Evolutionary conservation across 805 yeast species (phyloP).

Genomic region (Ogataea trehalophila): DNA sequence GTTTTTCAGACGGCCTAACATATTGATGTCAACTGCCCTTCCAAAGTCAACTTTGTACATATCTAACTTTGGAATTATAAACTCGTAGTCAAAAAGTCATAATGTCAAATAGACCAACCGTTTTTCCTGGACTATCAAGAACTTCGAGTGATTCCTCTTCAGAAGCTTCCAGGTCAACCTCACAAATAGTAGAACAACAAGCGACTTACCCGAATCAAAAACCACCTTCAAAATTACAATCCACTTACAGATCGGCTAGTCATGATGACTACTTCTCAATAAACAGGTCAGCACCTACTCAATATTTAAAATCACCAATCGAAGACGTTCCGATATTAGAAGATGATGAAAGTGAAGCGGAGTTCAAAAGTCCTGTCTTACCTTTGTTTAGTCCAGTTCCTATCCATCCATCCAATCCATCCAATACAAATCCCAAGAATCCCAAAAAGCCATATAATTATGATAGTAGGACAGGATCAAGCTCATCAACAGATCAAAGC

Average conservation of each 20-base stretch:
- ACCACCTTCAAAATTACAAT: not conserved
- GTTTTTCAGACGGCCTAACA: no score
- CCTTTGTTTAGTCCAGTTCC: slow-evolving; percentile 17
- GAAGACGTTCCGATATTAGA: slow-evolving; percentile 27
- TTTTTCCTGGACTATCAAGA: not conserved
- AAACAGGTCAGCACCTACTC: not conserved
- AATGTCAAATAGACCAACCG: not conserved
- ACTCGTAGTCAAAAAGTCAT: not conserved
- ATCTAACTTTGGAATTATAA: not conserved
- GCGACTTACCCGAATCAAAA: not conserved
- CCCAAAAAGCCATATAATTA: not conserved
- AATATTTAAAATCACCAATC: slow-evolving; percentile 10
- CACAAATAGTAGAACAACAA: not conserved
- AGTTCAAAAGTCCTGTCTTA: slow-evolving; percentile 20
- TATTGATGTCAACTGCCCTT: no score
- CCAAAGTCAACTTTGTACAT: no score
- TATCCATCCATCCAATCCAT: not conserved
- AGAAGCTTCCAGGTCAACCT: not conserved
- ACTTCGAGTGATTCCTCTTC: not conserved
- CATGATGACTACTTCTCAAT: slow-evolving; percentile 6
- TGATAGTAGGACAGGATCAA: not conserved
- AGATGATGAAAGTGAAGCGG: slow-evolving; percentile 28
- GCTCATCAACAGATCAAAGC: not conserved
- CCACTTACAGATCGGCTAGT: not conserved
- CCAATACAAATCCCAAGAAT: not conserved